Conservation (phyloP, 2,329 filamentous ascomycete genomes). For the Microascus cirrosus region DNA sequence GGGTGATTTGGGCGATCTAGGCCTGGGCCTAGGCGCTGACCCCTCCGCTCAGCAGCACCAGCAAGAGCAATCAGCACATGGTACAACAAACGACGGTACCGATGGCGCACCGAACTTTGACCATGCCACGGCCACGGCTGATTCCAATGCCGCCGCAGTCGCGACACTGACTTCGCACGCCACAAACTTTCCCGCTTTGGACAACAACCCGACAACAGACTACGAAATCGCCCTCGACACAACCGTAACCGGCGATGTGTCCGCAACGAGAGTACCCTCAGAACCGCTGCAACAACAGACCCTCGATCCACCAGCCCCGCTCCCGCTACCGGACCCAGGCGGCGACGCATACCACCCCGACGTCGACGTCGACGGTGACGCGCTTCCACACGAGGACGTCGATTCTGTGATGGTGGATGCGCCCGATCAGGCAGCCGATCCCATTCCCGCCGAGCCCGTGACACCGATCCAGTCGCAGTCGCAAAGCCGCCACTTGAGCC, state of each 20-base stretch:
- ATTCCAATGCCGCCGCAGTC: slow-evolving; percentile 4
- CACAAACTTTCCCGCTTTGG: not conserved
- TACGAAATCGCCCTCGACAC: not conserved
- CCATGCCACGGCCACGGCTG: slow-evolving; percentile 9
- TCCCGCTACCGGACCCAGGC: not conserved
- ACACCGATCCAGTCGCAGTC: slow-evolving; percentile 3
- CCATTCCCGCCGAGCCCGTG: slow-evolving; percentile 4
- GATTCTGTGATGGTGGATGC: slow-evolving; percentile 8
- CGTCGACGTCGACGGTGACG: not conserved
- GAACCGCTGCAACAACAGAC: not conserved
- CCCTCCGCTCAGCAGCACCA: slow-evolving; percentile 1
- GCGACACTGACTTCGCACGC: not conserved
- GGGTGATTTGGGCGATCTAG: too few species aligned
- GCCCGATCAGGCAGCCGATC: slow-evolving; percentile 1
- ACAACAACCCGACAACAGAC: not conserved
- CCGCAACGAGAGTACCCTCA: slow-evolving; percentile 5
- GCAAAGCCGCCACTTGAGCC: slow-evolving; percentile 2
- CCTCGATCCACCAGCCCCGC: not conserved
- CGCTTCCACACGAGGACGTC: not conserved
- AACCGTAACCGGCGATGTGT: slow-evolving; percentile 7
- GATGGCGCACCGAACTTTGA: slow-evolving; percentile 10
- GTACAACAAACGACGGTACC: slow-evolving; percentile 7
- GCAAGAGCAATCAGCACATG: slow-evolving; percentile 4
- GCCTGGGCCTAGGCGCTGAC: not conserved
- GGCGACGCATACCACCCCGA: not conserved